Conservation (phyloP, 2,329 filamentous ascomycete genomes). For the Teratosphaeria viscida region DNA sequence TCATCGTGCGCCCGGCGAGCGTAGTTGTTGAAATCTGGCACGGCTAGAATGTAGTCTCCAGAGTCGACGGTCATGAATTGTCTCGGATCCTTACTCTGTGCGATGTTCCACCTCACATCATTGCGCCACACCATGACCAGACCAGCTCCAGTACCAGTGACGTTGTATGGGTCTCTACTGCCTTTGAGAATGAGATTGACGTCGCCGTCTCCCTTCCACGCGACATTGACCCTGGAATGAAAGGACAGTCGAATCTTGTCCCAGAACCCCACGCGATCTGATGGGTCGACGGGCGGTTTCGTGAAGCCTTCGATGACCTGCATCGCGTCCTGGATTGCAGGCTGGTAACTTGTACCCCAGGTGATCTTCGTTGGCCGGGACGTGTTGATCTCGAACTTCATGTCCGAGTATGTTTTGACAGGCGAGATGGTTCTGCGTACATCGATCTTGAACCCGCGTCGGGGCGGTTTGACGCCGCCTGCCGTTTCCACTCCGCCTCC, state of each 20-base stretch:
- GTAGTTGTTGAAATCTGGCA: constrained; percentile 86
- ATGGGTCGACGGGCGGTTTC: constrained; percentile 87
- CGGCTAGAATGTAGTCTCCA: constrained; percentile 85
- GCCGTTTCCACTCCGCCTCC: constrained; percentile 49
- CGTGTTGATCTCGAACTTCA: constrained; percentile 86
- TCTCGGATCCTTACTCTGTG: constrained; percentile 74
- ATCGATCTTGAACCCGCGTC: constrained; percentile 57
- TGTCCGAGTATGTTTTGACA: constrained; percentile 93
- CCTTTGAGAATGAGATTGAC: constrained; percentile 86
- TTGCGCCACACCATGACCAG: constrained; percentile 99
- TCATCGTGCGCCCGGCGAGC: constrained; percentile 53
- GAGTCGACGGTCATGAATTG: constrained; percentile 94
- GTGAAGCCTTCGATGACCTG: constrained; percentile 97
- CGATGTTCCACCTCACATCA: constrained; percentile 79
- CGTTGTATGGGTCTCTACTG: constrained; percentile 81
- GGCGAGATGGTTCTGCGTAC: constrained; percentile 85
- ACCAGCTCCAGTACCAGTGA: constrained; percentile 85
- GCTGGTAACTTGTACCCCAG: constrained; percentile 96
- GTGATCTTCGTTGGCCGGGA: constrained; percentile 85
- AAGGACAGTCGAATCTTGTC: constrained; percentile 94
- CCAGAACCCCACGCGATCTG: constrained; percentile 94
- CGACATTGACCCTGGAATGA: constrained; percentile 77
- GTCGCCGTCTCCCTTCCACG: constrained; percentile 93
- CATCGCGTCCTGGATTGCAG: constrained; percentile 99
- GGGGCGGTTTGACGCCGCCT: not conserved